Evolutionary conservation across 306 rosid species (phyloP).

Genomic region (Lablab purpureus): DNA sequence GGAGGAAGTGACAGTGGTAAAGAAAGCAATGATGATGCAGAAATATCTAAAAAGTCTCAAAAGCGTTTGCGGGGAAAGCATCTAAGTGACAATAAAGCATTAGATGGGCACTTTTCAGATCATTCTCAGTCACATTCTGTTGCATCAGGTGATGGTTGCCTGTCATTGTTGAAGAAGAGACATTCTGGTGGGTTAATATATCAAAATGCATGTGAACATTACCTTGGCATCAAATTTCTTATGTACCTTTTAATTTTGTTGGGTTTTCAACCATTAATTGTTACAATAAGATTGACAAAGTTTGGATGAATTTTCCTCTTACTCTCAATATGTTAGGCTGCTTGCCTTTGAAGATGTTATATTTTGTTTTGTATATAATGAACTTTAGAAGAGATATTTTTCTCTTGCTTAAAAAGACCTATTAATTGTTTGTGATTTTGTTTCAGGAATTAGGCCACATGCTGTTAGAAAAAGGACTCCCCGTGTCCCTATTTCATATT

Average conservation of each 20-base stretch:
- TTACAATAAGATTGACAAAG: conserved; percentile 35
- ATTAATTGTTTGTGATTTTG: conserved; percentile 23
- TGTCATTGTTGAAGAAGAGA: conserved; percentile 82
- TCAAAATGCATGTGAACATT: conserved; percentile 22
- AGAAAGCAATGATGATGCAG: conserved; percentile 72
- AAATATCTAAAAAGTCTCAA: conserved; percentile 62
- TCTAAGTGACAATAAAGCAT: conserved; percentile 57
- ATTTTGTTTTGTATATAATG: conserved; percentile 3
- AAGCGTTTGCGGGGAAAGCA: conserved; percentile 67
- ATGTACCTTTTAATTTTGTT: conserved; percentile 27
- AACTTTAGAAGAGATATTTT: conserved; percentile 5
- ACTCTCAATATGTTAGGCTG: background rate
- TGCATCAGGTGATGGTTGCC: conserved; percentile 76
- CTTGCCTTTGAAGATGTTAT: conserved; percentile 29
- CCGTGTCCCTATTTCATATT: conserved; percentile 78
- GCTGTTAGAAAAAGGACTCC: conserved; percentile 97
- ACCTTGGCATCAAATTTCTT: conserved; percentile 31
- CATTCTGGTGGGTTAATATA: conserved; percentile 72
- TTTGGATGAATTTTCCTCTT: conserved; percentile 27
- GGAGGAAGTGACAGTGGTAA: conserved; percentile 91
- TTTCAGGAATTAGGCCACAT: conserved; percentile 82
- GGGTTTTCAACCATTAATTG: conserved; percentile 35
- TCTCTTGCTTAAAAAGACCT: conserved; percentile 33
- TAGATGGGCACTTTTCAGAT: conserved; percentile 67
- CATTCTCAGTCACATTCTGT: conserved; percentile 67